These are phyloP conservation scores for Coniophora puteana DNA, from an alignment of 1,284 basidiomycete species.

Conservation along the genomic window DNA sequence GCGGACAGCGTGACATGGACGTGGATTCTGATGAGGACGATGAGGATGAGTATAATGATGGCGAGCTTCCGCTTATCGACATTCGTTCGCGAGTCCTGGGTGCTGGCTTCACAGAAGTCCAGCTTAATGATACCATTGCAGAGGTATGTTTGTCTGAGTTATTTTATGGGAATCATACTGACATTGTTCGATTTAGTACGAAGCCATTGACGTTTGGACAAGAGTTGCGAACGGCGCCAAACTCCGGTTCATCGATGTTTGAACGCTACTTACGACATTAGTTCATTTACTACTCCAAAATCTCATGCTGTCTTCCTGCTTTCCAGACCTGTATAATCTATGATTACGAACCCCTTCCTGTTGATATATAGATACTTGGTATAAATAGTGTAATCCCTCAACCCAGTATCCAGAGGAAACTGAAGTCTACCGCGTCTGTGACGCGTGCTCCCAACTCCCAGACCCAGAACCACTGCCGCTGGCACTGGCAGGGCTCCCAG, in stretches of 20 bases:
- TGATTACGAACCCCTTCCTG: not conserved
- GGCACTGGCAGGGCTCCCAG: constrained; percentile 36
- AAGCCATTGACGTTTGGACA: constrained; percentile 73
- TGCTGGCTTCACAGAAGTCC: constrained; percentile 86
- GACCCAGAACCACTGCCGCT: constrained; percentile 49
- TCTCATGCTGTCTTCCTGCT: constrained; percentile 1
- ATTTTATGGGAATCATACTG: not conserved
- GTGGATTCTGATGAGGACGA: constrained; percentile 50
- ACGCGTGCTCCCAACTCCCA: constrained; percentile 74
- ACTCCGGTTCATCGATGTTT: constrained; percentile 50
- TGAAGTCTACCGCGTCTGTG: constrained; percentile 26
- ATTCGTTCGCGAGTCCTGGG: constrained; percentile 81
- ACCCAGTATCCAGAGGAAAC: not conserved
- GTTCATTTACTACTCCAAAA: not conserved
- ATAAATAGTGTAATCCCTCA: not conserved
- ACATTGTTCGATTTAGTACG: constrained; percentile 56
- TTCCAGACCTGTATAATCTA: not conserved
- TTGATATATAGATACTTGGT: constrained; percentile 16
- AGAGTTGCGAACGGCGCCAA: constrained; percentile 76
- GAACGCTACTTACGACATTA: not conserved
- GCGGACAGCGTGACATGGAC: constrained; percentile 66
- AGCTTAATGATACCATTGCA: constrained; percentile 80
- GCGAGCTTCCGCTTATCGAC: constrained; percentile 77
- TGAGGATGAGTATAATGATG: constrained; percentile 58
- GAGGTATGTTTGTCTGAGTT: constrained; percentile 49